phyloP scores from a whole-genome alignment of 2,329 filamentous ascomycete species.

The Xylaria sp. region DNA sequence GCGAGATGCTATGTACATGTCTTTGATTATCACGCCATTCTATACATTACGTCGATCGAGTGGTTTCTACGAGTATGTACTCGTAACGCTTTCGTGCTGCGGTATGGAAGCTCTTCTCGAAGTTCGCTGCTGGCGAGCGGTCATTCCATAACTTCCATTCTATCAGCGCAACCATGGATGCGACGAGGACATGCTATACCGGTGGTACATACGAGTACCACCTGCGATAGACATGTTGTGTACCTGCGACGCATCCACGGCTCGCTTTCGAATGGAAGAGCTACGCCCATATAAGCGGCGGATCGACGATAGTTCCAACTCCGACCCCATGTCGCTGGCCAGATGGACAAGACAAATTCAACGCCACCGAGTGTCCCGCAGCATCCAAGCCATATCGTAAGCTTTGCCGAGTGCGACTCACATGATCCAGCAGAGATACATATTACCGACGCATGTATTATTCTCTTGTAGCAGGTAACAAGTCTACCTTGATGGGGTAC shows the following conservation, averaged over 20 bases:
- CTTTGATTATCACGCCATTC: not conserved
- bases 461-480: too few relatives aligned
- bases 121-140: not conserved
- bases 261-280: not conserved
- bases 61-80: not conserved
- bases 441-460: not conserved
- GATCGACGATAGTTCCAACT: not conserved
- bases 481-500: too few relatives aligned
- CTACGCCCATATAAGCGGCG: not conserved
- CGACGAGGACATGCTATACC: not conserved
- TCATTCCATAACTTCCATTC: not conserved
- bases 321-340: not conserved
- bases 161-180: not conserved
- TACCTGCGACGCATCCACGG: not conserved
- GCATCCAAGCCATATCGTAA: slow-evolving; percentile 8
- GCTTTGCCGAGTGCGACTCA: slow-evolving; percentile 19
- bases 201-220: not conserved
- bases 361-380: slow-evolving; percentile 6
- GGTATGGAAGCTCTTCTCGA: not conserved
- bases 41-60: not conserved
- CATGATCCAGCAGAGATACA: slow-evolving; percentile 1
- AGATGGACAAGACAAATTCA: slow-evolving; percentile 4
- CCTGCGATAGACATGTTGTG: not conserved
- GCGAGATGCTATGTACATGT: not conserved
- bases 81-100: too few relatives aligned